These are phyloP conservation scores for Helianthus annuus DNA, from an alignment of 129 eudicot genomes.

Conservation along the genomic window DNA sequence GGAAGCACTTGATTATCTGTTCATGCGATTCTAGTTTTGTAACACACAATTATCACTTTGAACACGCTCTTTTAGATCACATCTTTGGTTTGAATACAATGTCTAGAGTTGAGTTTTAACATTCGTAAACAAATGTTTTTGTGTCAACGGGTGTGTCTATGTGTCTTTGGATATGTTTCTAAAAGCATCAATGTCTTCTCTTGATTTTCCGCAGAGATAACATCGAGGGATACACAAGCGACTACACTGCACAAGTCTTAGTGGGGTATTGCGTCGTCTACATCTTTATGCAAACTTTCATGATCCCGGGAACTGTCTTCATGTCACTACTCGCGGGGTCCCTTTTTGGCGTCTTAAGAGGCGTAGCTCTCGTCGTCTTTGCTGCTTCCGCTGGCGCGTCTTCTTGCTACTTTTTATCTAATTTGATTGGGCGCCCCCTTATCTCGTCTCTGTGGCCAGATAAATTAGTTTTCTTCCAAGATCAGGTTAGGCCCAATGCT, in stretches of 20 bases:
- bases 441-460: slow-evolving; percentile 85
- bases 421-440: slow-evolving; percentile 83
- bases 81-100: background rate
- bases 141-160: background rate
- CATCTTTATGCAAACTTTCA: slow-evolving; percentile 96
- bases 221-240: slow-evolving; percentile 85
- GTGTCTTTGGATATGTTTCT: slow-evolving; percentile 6
- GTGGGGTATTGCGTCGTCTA: slow-evolving; percentile 80
- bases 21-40: background rate
- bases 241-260: slow-evolving; percentile 79
- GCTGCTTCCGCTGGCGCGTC: slow-evolving; percentile 93
- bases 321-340: slow-evolving; percentile 93
- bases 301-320: slow-evolving; percentile 95
- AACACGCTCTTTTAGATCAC: background rate
- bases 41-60: background rate
- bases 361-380: slow-evolving; percentile 80
- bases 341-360: slow-evolving; percentile 80
- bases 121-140: background rate
- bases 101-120: background rate
- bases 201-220: slow-evolving; percentile 52
- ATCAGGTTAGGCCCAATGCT: slow-evolving; percentile 52
- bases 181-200: slow-evolving; percentile 1
- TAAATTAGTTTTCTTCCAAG: slow-evolving; percentile 75
- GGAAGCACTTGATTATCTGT: background rate
- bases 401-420: slow-evolving; percentile 82